These are phyloP conservation scores for Ambrosiella xylebori DNA, from an alignment of 2,329 filamentous ascomycete genomes.

Conservation along the genomic window DNA sequence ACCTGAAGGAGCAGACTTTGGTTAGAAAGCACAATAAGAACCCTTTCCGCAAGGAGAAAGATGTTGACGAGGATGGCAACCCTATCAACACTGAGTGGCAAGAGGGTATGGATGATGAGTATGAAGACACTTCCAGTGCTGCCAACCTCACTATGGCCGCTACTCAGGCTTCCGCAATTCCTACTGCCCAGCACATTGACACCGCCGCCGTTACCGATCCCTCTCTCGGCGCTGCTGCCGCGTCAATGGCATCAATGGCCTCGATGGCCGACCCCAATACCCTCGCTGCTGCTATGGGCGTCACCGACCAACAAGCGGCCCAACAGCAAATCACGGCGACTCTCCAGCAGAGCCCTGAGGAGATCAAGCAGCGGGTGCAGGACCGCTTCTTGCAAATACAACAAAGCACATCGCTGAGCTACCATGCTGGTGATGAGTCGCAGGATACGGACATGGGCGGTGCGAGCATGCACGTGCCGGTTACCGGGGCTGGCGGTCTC, in stretches of 20 bases:
- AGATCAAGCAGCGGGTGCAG: constrained; percentile 10
- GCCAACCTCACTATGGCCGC: background rate
- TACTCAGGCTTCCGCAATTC: background rate
- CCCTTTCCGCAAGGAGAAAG: constrained; percentile 29
- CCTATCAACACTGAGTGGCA: constrained; percentile 23
- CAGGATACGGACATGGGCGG: background rate
- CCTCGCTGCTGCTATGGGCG: background rate
- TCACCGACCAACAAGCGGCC: constrained; percentile 3
- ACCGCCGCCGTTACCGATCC: constrained; percentile 10
- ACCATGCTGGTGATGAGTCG: background rate
- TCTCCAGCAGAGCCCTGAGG: constrained; percentile 7
- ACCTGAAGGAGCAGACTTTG: constrained; percentile 30
- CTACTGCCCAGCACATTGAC: constrained; percentile 3
- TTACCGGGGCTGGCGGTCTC: background rate
- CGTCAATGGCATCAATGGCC: constrained; percentile 5
- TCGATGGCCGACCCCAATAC: constrained; percentile 4
- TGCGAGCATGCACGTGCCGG: constrained; percentile 1
- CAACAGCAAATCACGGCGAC: constrained; percentile 9
- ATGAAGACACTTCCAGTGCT: background rate
- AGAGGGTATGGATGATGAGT: constrained; percentile 12
- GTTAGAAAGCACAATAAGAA: constrained; percentile 30
- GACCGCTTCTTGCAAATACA: constrained; percentile 11
- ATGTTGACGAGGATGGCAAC: constrained; percentile 25
- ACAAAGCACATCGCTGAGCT: constrained; percentile 4
- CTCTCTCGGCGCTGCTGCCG: constrained; percentile 7